Percentiles rank a stretch among this genome's conserved stretches.
Evolutionary conservation across 1,284 basidiomycete genomes (phyloP).

Genomic region (Cryptococcus sp.): DNA sequence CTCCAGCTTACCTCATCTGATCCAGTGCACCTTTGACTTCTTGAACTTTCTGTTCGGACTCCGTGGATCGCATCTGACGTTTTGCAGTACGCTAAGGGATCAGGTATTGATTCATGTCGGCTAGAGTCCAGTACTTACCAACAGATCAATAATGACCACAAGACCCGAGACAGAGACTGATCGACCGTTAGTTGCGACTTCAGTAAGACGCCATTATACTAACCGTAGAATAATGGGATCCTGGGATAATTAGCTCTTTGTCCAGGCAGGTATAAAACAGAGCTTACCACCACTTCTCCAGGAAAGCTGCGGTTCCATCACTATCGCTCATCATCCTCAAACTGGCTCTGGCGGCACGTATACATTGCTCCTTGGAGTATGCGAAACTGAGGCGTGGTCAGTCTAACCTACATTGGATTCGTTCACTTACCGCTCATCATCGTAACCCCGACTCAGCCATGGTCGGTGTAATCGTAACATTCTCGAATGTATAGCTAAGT

Average conservation of each 20-base stretch:
- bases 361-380: constrained; percentile 48
- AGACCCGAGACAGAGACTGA: constrained; percentile 43
- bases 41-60: constrained; percentile 40
- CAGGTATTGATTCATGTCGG: background rate
- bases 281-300: constrained; percentile 48
- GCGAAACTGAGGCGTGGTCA: constrained; percentile 32
- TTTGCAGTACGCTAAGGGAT: constrained; percentile 26
- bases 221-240: constrained; percentile 42
- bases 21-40: constrained; percentile 43
- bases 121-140: constrained; percentile 22
- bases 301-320: constrained; percentile 36
- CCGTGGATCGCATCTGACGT: constrained; percentile 37
- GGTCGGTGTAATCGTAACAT: constrained; percentile 46
- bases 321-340: constrained; percentile 45
- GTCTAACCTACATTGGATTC: background rate
- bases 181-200: background rate
- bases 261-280: background rate
- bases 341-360: constrained; percentile 46
- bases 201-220: background rate
- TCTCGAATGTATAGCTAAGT: constrained; percentile 46
- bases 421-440: constrained; percentile 34
- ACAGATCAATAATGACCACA: constrained; percentile 47
- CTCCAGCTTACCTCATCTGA: constrained; percentile 37
- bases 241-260: background rate
- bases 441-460: constrained; percentile 44